A percentile compares a stretch with the other conserved stretches of the same genome.
These are phyloP conservation scores for Termitomyces sp. DNA, from an alignment of 768 basidiomycete species.

Conservation along the genomic window DNA sequence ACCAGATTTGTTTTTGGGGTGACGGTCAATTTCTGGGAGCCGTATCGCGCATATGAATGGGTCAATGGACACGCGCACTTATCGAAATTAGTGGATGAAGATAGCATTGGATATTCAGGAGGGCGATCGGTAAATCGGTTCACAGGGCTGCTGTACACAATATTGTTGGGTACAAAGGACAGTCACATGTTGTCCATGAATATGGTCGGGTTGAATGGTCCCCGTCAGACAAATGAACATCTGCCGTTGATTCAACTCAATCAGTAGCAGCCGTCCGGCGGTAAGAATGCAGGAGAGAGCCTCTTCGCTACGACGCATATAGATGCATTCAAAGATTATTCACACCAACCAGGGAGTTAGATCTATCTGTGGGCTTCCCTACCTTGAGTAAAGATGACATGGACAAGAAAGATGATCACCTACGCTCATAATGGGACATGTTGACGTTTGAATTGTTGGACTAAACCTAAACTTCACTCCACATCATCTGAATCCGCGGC, in stretches of 20 bases:
- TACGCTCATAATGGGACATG: neutral
- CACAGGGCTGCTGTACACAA: neutral
- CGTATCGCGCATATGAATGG: neutral
- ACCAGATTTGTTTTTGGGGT: conserved; percentile 1
- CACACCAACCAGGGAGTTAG: neutral
- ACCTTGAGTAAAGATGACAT: neutral
- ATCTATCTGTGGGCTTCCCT: neutral
- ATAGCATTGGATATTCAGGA: neutral
- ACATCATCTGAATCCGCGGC: no score
- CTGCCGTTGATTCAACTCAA: neutral
- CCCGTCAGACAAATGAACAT: neutral
- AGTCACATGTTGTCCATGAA: neutral
- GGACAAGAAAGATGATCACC: neutral
- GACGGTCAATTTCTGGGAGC: neutral
- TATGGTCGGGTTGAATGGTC: neutral
- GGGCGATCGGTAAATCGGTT: neutral
- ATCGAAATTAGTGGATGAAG: neutral
- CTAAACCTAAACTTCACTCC: neutral
- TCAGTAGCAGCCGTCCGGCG: neutral
- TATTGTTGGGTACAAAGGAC: neutral
- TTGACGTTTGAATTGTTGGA: neutral
- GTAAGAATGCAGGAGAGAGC: neutral
- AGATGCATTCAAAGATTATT: neutral
- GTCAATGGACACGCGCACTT: neutral
- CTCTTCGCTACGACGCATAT: neutral